Evolutionary conservation across 2,329 filamentous ascomycete species (phyloP).

Genomic region (Aspergillus sp.): DNA sequence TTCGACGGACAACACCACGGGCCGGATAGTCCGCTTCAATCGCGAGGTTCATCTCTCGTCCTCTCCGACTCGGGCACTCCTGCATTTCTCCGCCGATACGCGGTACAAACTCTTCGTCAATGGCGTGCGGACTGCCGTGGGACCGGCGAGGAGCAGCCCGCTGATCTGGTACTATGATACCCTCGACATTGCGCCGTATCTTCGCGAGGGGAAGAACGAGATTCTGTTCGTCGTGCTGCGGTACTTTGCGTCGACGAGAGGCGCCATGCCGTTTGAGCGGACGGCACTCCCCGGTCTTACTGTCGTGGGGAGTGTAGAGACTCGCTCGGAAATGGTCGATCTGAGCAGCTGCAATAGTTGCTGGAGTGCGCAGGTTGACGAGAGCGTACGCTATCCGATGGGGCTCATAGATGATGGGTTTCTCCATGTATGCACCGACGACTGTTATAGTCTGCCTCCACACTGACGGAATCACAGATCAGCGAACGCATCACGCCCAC

Average conservation of each 20-base stretch:
- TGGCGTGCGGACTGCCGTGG: slow-evolving; percentile 33
- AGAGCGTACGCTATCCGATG: slow-evolving; percentile 21
- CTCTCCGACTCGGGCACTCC: not conserved
- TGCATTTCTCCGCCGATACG: slow-evolving; percentile 36
- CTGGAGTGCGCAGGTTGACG: slow-evolving; percentile 21
- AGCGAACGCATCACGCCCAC: slow-evolving; percentile 20
- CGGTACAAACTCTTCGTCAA: slow-evolving; percentile 46
- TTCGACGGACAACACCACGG: slow-evolving; percentile 8
- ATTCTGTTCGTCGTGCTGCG: slow-evolving; percentile 24
- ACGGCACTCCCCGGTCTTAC: slow-evolving; percentile 30
- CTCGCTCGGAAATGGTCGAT: slow-evolving; percentile 8
- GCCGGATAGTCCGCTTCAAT: slow-evolving; percentile 7
- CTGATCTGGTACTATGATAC: slow-evolving; percentile 34
- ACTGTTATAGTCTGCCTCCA: not conserved
- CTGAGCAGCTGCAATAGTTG: slow-evolving; percentile 9
- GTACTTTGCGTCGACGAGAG: slow-evolving; percentile 26
- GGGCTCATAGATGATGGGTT: slow-evolving; percentile 40
- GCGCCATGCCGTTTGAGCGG: slow-evolving; percentile 30
- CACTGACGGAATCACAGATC: slow-evolving; percentile 12
- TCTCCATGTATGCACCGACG: slow-evolving; percentile 32
- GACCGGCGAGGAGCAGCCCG: slow-evolving; percentile 37
- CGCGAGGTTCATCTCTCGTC: not conserved
- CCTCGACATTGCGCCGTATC: slow-evolving; percentile 25
- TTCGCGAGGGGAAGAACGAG: slow-evolving; percentile 21
- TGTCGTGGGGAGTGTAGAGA: slow-evolving; percentile 21